These are phyloP conservation scores for Forsythia suspensa DNA, from an alignment of 257 asterid species.

Conservation along the genomic window DNA sequence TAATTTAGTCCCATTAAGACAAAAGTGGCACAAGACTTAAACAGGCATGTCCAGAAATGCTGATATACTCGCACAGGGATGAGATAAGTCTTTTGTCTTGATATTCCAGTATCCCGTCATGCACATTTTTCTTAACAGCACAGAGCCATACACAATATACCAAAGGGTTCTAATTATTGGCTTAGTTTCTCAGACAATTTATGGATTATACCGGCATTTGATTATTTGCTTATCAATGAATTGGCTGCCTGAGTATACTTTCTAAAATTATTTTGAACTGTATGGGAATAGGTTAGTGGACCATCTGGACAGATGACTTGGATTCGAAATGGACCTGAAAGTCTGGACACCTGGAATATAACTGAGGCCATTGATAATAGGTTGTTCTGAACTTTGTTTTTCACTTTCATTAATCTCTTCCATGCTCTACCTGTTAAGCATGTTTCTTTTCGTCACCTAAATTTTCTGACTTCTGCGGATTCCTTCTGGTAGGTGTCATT, in stretches of 20 bases:
- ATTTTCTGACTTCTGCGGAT: not conserved
- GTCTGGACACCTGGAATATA: slow-evolving; percentile 69
- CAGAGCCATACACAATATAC: not conserved
- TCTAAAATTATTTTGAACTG: slow-evolving; percentile 20
- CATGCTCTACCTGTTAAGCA: not conserved
- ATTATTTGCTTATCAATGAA: slow-evolving; percentile 4
- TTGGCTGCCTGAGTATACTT: slow-evolving; percentile 16
- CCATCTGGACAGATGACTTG: slow-evolving; percentile 97
- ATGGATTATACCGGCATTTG: slow-evolving; percentile 5
- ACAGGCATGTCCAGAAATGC: not conserved
- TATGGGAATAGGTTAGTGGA: slow-evolving; percentile 69
- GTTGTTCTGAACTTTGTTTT: slow-evolving; percentile 36
- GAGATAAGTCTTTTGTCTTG: not conserved
- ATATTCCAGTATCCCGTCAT: not conserved
- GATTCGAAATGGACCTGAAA: slow-evolving; percentile 87
- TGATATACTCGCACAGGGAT: not conserved
- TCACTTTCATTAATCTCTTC: slow-evolving; percentile 18
- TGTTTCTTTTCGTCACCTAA: not conserved
- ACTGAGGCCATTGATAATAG: slow-evolving; percentile 79
- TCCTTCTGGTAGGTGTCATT: not conserved
- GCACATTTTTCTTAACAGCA: not conserved
- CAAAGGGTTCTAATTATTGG: not conserved
- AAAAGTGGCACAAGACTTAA: not conserved
- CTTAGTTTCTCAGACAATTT: not conserved
- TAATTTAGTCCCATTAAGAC: not conserved